Conservation (phyloP, 495 filamentous ascomycete genomes). For the Podospora bellae-mahoneyi region DNA sequence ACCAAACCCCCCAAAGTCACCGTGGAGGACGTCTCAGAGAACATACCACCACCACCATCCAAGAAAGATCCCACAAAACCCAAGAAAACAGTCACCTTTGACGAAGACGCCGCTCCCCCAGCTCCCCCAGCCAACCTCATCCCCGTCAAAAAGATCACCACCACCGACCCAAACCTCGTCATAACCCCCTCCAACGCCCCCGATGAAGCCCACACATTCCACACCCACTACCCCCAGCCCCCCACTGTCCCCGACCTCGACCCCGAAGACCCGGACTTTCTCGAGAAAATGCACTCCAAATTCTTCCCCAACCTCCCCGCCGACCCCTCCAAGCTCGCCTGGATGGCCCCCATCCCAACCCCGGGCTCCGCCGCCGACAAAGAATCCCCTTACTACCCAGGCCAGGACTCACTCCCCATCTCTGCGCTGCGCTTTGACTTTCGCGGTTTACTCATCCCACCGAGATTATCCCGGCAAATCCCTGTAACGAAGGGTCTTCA, state of each 20-base stretch:
- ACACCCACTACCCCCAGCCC: slow-evolving; percentile 38
- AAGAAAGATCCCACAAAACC: slow-evolving; percentile 19
- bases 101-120: slow-evolving; percentile 26
- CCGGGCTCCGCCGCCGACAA: slow-evolving; percentile 55
- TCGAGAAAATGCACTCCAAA: slow-evolving; percentile 75
- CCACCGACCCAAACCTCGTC: slow-evolving; percentile 51
- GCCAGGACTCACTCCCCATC: slow-evolving; percentile 63
- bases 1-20: slow-evolving; percentile 22
- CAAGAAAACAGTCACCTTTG: slow-evolving; percentile 30
- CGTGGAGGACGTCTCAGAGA: slow-evolving; percentile 21
- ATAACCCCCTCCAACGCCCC: slow-evolving; percentile 34
- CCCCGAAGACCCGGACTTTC: slow-evolving; percentile 76
- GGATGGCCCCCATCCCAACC: slow-evolving; percentile 73
- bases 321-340: slow-evolving; percentile 80
- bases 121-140: slow-evolving; percentile 28
- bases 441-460: slow-evolving; percentile 70
- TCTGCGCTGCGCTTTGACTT: slow-evolving; percentile 87
- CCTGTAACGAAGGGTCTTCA: slow-evolving; percentile 77
- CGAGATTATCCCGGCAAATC: slow-evolving; percentile 64
- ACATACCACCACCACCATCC: slow-evolving; percentile 3
- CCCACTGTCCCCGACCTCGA: slow-evolving; percentile 64
- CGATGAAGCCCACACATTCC: slow-evolving; percentile 24
- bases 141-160: slow-evolving; percentile 12
- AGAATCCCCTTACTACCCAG: slow-evolving; percentile 75
- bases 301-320: slow-evolving; percentile 87